phyloP scores from a whole-genome alignment of 441 rosid species.

The Adansonia madagascariensis region DNA sequence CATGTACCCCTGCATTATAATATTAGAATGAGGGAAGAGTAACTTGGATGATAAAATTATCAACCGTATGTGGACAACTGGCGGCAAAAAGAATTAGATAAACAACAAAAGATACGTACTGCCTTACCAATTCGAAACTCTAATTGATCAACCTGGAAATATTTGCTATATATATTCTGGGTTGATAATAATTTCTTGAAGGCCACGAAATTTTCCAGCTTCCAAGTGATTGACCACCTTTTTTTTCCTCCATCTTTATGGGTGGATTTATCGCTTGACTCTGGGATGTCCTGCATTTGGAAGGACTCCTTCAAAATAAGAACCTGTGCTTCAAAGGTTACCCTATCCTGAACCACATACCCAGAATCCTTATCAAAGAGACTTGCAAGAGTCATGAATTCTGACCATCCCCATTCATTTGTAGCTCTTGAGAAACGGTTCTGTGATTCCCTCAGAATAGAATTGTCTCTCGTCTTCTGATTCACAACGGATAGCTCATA shows the following conservation, averaged over 20 bases:
- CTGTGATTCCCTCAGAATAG: slow-evolving; percentile 89
- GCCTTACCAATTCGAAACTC: slow-evolving; percentile 93
- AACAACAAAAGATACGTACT: slow-evolving; percentile 36
- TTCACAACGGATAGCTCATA: slow-evolving; percentile 88
- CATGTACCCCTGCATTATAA: slow-evolving; percentile 78
- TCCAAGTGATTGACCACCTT: slow-evolving; percentile 87
- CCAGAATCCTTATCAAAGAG: slow-evolving; percentile 98
- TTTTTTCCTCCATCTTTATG: slow-evolving; percentile 58
- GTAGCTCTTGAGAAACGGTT: slow-evolving; percentile 96
- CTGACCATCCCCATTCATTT: slow-evolving; percentile 98
- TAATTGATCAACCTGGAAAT: slow-evolving; percentile 94
- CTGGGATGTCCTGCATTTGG: slow-evolving; percentile 64
- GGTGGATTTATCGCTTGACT: slow-evolving; percentile 44
- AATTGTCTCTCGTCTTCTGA: slow-evolving; percentile 81
- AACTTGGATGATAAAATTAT: background rate
- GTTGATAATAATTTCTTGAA: slow-evolving; percentile 92
- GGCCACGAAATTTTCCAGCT: slow-evolving; percentile 89
- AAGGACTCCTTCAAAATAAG: slow-evolving; percentile 96
- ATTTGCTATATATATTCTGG: slow-evolving; percentile 90
- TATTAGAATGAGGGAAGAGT: background rate
- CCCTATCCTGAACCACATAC: slow-evolving; percentile 90
- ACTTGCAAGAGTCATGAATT: slow-evolving; percentile 93
- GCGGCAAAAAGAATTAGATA: slow-evolving; percentile 28
- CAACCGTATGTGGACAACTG: too few relatives aligned
- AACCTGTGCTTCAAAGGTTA: slow-evolving; percentile 90